These are phyloP conservation scores for Penicillium frequentans DNA, from an alignment of 2,329 filamentous ascomycete species.

Conservation along the genomic window DNA sequence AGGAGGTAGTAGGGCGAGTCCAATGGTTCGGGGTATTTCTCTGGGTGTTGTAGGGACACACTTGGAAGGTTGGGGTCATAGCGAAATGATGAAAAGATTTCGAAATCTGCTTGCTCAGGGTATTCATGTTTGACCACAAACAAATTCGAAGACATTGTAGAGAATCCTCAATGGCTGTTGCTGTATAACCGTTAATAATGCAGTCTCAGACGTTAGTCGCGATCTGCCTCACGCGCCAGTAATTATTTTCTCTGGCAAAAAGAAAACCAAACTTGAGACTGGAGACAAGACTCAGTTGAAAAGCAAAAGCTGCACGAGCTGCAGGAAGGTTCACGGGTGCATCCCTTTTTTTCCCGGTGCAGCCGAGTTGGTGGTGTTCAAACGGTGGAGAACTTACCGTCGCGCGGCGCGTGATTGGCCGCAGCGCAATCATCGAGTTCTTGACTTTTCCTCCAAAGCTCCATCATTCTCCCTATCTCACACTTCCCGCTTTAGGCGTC, in stretches of 20 bases:
- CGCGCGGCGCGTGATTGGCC: conserved; percentile 33
- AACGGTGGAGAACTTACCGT: conserved; percentile 23
- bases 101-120: conserved; percentile 43
- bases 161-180: background rate
- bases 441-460: conserved; percentile 37
- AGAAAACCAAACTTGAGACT: background rate
- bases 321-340: background rate
- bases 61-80: conserved; percentile 63
- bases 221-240: background rate
- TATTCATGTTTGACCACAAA: background rate
- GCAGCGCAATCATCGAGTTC: conserved; percentile 25
- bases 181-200: conserved; percentile 18
- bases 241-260: background rate
- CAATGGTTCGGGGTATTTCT: conserved; percentile 37
- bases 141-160: conserved; percentile 14
- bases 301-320: background rate
- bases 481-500: conserved; percentile 23
- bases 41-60: conserved; percentile 25
- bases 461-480: conserved; percentile 31
- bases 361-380: conserved; percentile 9
- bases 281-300: background rate
- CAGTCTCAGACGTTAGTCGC: conserved; percentile 9
- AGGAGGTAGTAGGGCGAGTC: conserved; percentile 75
- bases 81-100: conserved; percentile 69
- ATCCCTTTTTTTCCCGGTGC: conserved; percentile 7